phyloP scores from a whole-genome alignment of 1,139 yeast species.

The Zygoascus hellenicus region DNA sequence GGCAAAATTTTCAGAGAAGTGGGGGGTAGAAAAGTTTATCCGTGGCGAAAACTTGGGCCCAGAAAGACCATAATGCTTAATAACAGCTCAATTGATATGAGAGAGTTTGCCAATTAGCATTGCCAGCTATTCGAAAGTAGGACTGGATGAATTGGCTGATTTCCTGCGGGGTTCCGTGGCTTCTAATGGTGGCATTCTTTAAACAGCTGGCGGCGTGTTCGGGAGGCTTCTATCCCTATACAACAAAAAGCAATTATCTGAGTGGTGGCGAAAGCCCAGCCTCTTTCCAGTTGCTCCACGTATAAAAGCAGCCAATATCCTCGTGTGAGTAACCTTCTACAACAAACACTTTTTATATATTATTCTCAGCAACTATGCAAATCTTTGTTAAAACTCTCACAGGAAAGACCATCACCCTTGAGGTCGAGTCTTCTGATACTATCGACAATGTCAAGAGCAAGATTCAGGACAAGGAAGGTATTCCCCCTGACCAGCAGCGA shows the following conservation, averaged over 20 bases:
- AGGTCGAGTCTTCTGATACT: constrained; percentile 84
- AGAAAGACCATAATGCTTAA: no score
- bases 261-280: constrained; percentile 2
- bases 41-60: no score
- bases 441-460: constrained; percentile 79
- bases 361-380: constrained; percentile 45
- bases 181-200: no score
- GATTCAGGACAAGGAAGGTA: constrained; percentile 83
- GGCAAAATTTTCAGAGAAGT: no score
- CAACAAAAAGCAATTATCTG: not conserved
- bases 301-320: constrained; percentile 3
- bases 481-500: constrained; percentile 85
- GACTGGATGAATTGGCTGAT: no score
- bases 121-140: no score
- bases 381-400: constrained; percentile 76
- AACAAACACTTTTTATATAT: not conserved
- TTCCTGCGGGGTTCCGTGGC: no score
- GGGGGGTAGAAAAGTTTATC: no score
- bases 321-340: not conserved
- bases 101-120: no score
- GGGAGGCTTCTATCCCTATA: no score
- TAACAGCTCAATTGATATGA: no score
- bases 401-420: constrained; percentile 76
- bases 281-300: not conserved
- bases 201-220: no score